A percentile compares a stretch with the other conserved stretches of the same genome.
phyloP scores from a whole-genome alignment of 2,329 filamentous ascomycete species.

The Cordyceps javanica region DNA sequence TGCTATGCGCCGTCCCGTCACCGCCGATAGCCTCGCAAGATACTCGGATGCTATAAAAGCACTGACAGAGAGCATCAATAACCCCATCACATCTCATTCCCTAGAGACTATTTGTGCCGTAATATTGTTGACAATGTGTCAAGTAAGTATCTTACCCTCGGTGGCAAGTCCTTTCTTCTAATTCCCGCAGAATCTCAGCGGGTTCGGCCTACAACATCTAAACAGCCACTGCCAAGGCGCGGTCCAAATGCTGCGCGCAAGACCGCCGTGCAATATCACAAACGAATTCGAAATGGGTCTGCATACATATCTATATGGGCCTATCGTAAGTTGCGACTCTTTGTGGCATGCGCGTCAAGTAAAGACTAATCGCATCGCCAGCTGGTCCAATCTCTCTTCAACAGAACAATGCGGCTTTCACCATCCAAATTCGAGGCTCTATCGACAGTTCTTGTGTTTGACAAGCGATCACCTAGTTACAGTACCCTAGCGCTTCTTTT shows the following conservation, averaged over 20 bases:
- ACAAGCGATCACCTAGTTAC: background rate
- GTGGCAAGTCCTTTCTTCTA: background rate
- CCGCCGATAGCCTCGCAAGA: background rate
- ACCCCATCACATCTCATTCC: background rate
- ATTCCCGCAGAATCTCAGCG: slow-evolving; percentile 4
- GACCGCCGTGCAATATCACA: background rate
- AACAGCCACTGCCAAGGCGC: slow-evolving; percentile 10
- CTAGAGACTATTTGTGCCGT: slow-evolving; percentile 6
- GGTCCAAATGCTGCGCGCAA: background rate
- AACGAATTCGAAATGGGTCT: background rate
- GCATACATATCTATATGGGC: background rate
- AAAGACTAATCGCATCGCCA: background rate
- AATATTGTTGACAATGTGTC: slow-evolving; percentile 5
- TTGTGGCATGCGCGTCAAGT: no score
- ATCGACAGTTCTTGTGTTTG: background rate
- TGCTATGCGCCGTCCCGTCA: slow-evolving; percentile 1
- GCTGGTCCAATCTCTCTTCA: slow-evolving; percentile 8
- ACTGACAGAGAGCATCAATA: background rate
- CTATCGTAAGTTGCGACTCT: background rate
- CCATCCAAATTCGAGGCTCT: background rate
- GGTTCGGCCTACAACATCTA: slow-evolving; percentile 2
- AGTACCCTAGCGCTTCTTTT: background rate
- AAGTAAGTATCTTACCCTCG: background rate
- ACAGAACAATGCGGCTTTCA: slow-evolving; percentile 3
- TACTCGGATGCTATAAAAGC: slow-evolving; percentile 5